Evolutionary conservation across 164 flowering plant species (phyloP).

Genomic region (Platanus orientalis): DNA sequence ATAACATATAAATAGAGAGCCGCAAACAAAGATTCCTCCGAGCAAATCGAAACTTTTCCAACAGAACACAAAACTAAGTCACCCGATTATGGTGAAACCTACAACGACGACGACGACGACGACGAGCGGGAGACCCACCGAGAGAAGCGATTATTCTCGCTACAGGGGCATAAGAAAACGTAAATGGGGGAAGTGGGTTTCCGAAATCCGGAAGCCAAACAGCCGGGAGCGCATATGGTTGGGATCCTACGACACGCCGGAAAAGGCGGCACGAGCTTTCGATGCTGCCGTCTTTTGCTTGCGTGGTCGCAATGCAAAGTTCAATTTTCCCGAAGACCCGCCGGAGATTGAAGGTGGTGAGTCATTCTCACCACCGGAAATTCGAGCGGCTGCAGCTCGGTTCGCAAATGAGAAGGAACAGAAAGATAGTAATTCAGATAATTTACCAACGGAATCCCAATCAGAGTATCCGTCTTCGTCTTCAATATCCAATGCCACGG

Average conservation of each 20-base stretch:
- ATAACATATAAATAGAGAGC: too few relatives aligned
- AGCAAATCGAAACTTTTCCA: too few relatives aligned
- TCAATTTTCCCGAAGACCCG: slow-evolving; percentile 60
- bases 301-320: slow-evolving; percentile 49
- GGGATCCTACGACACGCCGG: slow-evolving; percentile 61
- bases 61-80: too few relatives aligned
- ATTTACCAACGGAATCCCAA: not conserved
- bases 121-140: not conserved
- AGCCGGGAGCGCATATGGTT: slow-evolving; percentile 65
- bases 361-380: slow-evolving; percentile 38
- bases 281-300: slow-evolving; percentile 68
- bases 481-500: slow-evolving; percentile 24
- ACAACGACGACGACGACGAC: too few relatives aligned
- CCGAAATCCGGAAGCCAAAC: slow-evolving; percentile 64
- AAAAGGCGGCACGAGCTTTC: slow-evolving; percentile 71
- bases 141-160: not conserved
- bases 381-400: slow-evolving; percentile 42
- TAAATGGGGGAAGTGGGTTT: slow-evolving; percentile 72
- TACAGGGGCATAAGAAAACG: slow-evolving; percentile 61
- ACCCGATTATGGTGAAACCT: slow-evolving; percentile 6
- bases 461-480: slow-evolving; percentile 20
- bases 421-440: too few relatives aligned
- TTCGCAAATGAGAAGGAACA: slow-evolving; percentile 38
- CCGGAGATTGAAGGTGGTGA: slow-evolving; percentile 42
- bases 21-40: too few relatives aligned